phyloP scores from a whole-genome alignment of 2,329 filamentous ascomycete genomes.

The Alternaria sp. region DNA sequence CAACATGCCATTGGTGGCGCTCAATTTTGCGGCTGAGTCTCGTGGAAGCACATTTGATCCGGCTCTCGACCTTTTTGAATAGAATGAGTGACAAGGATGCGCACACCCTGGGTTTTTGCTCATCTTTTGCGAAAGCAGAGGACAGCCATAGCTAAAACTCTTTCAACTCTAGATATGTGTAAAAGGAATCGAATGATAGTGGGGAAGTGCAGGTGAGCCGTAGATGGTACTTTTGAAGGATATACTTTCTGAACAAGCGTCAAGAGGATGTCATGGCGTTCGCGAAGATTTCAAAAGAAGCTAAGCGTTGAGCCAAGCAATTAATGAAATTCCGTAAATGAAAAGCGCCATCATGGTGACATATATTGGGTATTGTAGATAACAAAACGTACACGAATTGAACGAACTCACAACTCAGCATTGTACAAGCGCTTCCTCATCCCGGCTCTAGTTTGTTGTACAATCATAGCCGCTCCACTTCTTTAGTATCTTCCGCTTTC shows the following conservation, averaged over 20 bases:
- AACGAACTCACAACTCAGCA: neutral
- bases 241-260: neutral
- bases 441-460: neutral
- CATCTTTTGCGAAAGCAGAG: neutral
- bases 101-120: too few relatives aligned
- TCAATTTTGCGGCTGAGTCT: too few relatives aligned
- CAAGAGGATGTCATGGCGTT: neutral
- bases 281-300: neutral
- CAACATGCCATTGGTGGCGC: too few relatives aligned
- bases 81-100: too few relatives aligned
- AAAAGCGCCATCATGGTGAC: constrained; percentile 3
- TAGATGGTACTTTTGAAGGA: neutral
- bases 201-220: neutral
- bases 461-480: neutral
- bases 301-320: neutral
- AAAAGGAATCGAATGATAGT: neutral
- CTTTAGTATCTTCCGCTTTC: constrained; percentile 39
- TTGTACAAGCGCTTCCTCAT: neutral
- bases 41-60: too few relatives aligned
- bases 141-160: too few relatives aligned
- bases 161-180: too few relatives aligned
- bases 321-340: neutral
- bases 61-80: too few relatives aligned
- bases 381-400: constrained; percentile 5
- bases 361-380: constrained; percentile 12